A percentile compares a stretch with the other conserved stretches of the same genome.
Evolutionary conservation across 441 rosid species (phyloP).

Genomic region (Pelargonium myrrhifolium): DNA sequence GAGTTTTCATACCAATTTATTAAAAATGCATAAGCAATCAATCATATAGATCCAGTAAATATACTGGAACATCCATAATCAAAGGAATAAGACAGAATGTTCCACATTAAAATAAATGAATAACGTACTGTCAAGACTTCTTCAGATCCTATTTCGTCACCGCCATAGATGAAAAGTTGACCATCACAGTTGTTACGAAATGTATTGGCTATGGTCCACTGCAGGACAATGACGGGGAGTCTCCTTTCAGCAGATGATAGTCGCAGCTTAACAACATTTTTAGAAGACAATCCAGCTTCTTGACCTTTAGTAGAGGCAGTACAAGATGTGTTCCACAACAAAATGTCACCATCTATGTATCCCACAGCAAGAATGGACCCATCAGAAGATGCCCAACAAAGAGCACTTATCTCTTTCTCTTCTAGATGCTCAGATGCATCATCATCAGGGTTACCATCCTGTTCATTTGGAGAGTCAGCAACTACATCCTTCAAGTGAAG

Average conservation of each 20-base stretch:
- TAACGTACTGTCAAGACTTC: constrained; percentile 52
- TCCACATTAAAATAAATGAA: constrained; percentile 16
- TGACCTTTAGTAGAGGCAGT: constrained; percentile 28
- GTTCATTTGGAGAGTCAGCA: constrained; percentile 28
- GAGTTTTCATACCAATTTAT: background rate
- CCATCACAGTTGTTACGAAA: constrained; percentile 34
- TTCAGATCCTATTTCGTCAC: constrained; percentile 57
- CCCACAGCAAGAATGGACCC: constrained; percentile 69
- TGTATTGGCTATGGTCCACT: constrained; percentile 35
- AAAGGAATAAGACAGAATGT: constrained; percentile 7
- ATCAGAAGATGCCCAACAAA: constrained; percentile 64
- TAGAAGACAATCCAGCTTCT: constrained; percentile 30
- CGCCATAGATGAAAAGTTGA: constrained; percentile 57
- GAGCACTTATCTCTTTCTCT: constrained; percentile 57
- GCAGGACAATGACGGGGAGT: constrained; percentile 59
- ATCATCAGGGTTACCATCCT: constrained; percentile 7
- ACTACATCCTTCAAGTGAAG: constrained; percentile 37
- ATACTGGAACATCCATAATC: constrained; percentile 14
- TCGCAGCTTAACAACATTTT: constrained; percentile 46
- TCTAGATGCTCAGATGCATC: constrained; percentile 26
- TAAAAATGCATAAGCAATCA: background rate
- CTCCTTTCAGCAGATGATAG: constrained; percentile 49
- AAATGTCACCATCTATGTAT: constrained; percentile 60
- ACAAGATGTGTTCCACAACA: constrained; percentile 40
- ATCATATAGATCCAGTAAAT: background rate